Evolutionary conservation across 345 rosid species (phyloP).

Genomic region (Clarkia xantiana): DNA sequence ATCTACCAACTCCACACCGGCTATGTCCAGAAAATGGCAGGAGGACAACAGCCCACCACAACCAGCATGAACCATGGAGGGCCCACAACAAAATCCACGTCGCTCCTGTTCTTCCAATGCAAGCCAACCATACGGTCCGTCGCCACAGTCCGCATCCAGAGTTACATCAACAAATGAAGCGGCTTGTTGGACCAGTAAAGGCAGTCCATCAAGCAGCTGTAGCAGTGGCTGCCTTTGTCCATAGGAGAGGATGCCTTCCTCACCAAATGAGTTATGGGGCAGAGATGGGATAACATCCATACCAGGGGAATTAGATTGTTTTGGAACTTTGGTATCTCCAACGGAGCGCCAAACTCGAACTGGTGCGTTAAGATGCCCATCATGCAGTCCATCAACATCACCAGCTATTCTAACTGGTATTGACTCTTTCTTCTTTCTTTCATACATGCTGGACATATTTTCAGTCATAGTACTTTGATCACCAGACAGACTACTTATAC

Average conservation of each 20-base stretch:
- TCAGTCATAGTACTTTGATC: conserved; percentile 70
- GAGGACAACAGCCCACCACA: conserved; percentile 97
- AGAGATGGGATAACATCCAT: conserved; percentile 63
- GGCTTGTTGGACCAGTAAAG: conserved; percentile 90
- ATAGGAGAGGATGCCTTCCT: conserved; percentile 67
- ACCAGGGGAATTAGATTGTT: conserved; percentile 44
- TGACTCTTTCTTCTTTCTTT: conserved; percentile 68
- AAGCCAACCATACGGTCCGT: conserved; percentile 97
- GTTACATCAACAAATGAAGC: conserved; percentile 93
- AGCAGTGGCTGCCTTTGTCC: conserved; percentile 86
- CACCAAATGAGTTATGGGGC: conserved; percentile 55
- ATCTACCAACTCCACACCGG: conserved; percentile 87
- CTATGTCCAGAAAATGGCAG: conserved; percentile 83
- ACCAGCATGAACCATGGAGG: conserved; percentile 91
- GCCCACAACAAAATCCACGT: conserved; percentile 90
- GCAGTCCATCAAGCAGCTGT: conserved; percentile 83
- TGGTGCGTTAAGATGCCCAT: conserved; percentile 70
- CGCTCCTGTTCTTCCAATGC: conserved; percentile 97
- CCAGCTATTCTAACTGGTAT: conserved; percentile 90
- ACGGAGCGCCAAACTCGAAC: conserved; percentile 97
- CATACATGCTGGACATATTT: conserved; percentile 57
- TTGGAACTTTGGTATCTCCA: conserved; percentile 67
- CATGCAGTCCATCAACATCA: conserved; percentile 68
- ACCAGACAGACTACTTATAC: conserved; percentile 54
- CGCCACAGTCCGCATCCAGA: conserved; percentile 80